Conservation (phyloP, 805 yeast species). For the Vanderwaltozyma polyspora region DNA sequence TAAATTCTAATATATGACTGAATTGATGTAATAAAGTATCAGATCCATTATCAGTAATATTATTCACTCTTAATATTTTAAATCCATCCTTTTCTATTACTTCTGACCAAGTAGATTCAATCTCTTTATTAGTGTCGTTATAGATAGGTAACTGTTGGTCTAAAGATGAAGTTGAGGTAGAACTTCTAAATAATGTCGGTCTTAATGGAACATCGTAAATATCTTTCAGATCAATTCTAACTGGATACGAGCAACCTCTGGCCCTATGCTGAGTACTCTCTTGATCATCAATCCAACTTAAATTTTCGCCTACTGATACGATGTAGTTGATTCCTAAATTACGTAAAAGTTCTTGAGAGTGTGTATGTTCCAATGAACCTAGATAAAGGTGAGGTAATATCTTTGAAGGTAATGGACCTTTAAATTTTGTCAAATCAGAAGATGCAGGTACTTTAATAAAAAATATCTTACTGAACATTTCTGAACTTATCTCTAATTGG, state of each 20-base stretch:
- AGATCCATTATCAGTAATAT: conserved; percentile 84
- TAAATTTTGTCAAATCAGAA: conserved; percentile 23
- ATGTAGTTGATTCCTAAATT: conserved; percentile 61
- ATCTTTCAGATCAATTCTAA: neutral
- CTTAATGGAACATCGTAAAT: neutral
- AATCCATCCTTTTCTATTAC: conserved; percentile 22
- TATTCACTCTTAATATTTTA: conserved; percentile 43
- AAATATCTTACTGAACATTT: conserved; percentile 27
- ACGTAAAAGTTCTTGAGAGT: conserved; percentile 48
- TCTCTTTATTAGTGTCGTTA: neutral
- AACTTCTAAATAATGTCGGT: conserved; percentile 1
- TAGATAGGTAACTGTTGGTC: too few relatives aligned
- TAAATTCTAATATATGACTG: conserved; percentile 51
- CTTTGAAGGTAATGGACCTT: conserved; percentile 74
- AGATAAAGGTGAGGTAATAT: conserved; percentile 74
- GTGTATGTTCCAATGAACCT: conserved; percentile 79
- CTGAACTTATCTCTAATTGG: conserved; percentile 19
- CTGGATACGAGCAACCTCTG: conserved; percentile 13
- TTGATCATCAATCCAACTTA: conserved; percentile 40
- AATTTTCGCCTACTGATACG: conserved; percentile 76
- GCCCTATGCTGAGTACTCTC: conserved; percentile 3
- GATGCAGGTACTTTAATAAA: conserved; percentile 19
- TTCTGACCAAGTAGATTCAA: conserved; percentile 2
- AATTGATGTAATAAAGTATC: conserved; percentile 59
- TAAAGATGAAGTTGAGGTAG: conserved; percentile 2